Evolutionary conservation across 1,284 basidiomycete genomes (phyloP).

Genomic region (Entoloma clypeatum): DNA sequence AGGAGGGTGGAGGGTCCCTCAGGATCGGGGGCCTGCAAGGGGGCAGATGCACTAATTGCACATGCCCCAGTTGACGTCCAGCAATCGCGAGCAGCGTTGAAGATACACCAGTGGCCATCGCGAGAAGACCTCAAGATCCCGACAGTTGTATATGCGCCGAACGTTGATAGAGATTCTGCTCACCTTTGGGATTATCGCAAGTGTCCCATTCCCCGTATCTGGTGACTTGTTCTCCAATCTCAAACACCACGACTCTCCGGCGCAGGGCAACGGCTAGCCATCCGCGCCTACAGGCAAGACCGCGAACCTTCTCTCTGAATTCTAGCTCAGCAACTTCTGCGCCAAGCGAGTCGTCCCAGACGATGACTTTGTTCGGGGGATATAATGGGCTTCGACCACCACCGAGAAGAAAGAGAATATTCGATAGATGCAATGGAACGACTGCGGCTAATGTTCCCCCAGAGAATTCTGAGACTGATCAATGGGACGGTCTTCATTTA

Average conservation of each 20-base stretch:
- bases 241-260: constrained; percentile 76
- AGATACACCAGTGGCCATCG: constrained; percentile 73
- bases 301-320: constrained; percentile 84
- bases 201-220: constrained; percentile 86
- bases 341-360: constrained; percentile 81
- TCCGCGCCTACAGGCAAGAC: constrained; percentile 74
- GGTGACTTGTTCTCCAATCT: constrained; percentile 57
- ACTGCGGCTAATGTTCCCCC: constrained; percentile 78
- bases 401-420: constrained; percentile 85
- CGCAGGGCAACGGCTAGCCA: constrained; percentile 83
- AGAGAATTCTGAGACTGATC: constrained; percentile 52
- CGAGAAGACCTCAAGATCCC: constrained; percentile 79
- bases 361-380: constrained; percentile 89
- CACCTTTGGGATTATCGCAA: constrained; percentile 83
- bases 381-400: constrained; percentile 89
- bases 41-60: constrained; percentile 84
- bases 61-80: constrained; percentile 86
- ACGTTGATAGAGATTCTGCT: constrained; percentile 21
- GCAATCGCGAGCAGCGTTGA: constrained; percentile 85
- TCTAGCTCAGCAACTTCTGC: constrained; percentile 85
- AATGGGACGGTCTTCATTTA: constrained; percentile 15
- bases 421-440: constrained; percentile 79
- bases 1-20: constrained; percentile 43
- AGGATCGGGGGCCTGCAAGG: constrained; percentile 63
- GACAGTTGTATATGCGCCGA: no score